Evolutionary conservation across 371 early-diverging fungal species (phyloP).

Genomic region (Coemansia sp.): DNA sequence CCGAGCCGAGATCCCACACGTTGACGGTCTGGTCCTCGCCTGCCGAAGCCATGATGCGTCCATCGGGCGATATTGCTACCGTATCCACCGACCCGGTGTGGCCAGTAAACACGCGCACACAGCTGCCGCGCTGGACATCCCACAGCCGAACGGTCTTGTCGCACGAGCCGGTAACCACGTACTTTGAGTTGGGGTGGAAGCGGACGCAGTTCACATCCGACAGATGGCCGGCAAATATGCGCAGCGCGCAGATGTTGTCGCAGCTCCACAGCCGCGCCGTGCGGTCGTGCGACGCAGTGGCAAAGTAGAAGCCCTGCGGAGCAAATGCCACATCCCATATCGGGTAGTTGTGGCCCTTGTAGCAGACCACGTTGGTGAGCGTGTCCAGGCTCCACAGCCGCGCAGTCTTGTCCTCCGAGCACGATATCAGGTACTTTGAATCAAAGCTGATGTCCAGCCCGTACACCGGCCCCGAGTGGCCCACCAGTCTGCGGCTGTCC

Average conservation of each 20-base stretch:
- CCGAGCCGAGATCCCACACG: slow-evolving; percentile 97
- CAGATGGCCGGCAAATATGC: slow-evolving; percentile 97
- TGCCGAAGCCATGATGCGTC: slow-evolving; percentile 89
- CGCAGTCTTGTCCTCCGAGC: slow-evolving; percentile 96
- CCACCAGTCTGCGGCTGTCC: slow-evolving; percentile 74
- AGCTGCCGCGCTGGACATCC: slow-evolving; percentile 91
- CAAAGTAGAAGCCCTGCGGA: slow-evolving; percentile 94
- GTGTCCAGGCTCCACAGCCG: slow-evolving; percentile 97
- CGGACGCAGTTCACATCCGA: slow-evolving; percentile 96
- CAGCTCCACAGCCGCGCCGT: slow-evolving; percentile 97
- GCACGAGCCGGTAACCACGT: slow-evolving; percentile 92
- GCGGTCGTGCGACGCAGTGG: slow-evolving; percentile 94
- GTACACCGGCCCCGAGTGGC: slow-evolving; percentile 97
- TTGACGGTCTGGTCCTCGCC: slow-evolving; percentile 80
- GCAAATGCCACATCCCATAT: slow-evolving; percentile 95
- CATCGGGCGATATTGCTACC: slow-evolving; percentile 95
- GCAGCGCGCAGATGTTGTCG: slow-evolving; percentile 92
- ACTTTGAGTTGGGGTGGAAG: slow-evolving; percentile 99
- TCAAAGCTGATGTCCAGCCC: slow-evolving; percentile 89
- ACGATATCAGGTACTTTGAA: slow-evolving; percentile 85
- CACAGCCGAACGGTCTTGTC: slow-evolving; percentile 96
- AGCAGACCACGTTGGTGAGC: slow-evolving; percentile 84
- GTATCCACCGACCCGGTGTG: slow-evolving; percentile 86
- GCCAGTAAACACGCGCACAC: slow-evolving; percentile 93
- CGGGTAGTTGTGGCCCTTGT: slow-evolving; percentile 98